Percentiles rank a stretch among this genome's conserved stretches.
phyloP scores from a whole-genome alignment of 306 rosid species.

The Cucurbita argyrosperma region DNA sequence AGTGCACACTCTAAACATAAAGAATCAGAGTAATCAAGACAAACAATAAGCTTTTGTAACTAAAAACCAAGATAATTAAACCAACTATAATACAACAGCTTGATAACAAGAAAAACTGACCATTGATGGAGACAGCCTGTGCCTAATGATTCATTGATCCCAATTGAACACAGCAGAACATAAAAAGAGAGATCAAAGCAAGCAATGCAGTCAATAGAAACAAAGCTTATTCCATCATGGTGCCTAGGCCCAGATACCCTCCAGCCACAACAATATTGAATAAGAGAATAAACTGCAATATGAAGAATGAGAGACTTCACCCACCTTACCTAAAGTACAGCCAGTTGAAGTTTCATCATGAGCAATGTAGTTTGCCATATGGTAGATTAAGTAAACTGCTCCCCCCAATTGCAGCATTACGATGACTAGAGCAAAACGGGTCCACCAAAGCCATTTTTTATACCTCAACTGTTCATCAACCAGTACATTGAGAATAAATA shows the following conservation, averaged over 20 bases:
- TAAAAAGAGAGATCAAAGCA: neutral
- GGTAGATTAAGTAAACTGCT: conserved; percentile 40
- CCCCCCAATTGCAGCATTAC: conserved; percentile 37
- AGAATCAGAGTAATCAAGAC: too few species aligned
- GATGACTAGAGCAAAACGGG: conserved; percentile 30
- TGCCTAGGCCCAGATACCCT: neutral
- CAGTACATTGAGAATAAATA: neutral
- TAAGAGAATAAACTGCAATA: neutral
- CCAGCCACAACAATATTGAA: neutral
- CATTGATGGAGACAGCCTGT: neutral
- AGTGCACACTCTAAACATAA: too few species aligned
- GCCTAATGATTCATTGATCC: neutral
- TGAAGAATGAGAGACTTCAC: neutral
- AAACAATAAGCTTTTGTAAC: too few species aligned
- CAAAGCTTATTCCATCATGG: neutral
- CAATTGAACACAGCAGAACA: neutral
- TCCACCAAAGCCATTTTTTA: conserved; percentile 75
- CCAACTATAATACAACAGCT: too few species aligned
- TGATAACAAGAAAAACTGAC: neutral
- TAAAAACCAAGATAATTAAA: too few species aligned
- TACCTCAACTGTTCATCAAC: conserved; percentile 35
- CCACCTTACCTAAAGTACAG: conserved; percentile 49
- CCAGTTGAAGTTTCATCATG: conserved; percentile 3
- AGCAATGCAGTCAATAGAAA: neutral
- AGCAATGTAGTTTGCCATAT: conserved; percentile 17